Conservation (phyloP, 495 filamentous ascomycete species). For the Aspergillus ostianus region DNA sequence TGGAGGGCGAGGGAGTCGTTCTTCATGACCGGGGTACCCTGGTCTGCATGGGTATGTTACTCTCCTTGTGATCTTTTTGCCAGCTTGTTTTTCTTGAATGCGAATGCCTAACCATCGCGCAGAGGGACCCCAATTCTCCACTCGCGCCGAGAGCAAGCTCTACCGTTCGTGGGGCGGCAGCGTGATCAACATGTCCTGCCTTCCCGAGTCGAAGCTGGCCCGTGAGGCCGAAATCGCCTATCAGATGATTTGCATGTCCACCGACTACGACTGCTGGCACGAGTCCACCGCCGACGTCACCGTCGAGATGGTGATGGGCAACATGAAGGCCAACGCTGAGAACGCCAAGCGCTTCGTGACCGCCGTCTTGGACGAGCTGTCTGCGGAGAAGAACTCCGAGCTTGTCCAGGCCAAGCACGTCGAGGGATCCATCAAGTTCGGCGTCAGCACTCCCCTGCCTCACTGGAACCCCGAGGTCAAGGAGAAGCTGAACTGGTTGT, state of each 20-base stretch:
- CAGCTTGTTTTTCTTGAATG: too few species aligned
- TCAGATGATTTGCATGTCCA: conserved; percentile 98
- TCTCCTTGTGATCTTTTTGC: not conserved
- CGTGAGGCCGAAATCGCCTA: conserved; percentile 95
- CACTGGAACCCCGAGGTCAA: conserved; percentile 61
- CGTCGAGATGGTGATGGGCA: conserved; percentile 94
- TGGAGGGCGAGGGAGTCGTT: conserved; percentile 74
- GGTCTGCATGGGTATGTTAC: conserved; percentile 81
- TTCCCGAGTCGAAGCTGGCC: conserved; percentile 96
- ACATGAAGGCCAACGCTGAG: conserved; percentile 87
- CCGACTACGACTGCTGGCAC: conserved; percentile 99
- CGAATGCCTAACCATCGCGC: not conserved
- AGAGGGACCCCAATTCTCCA: conserved; percentile 96
- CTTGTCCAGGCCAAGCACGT: conserved; percentile 70
- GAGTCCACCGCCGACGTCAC: conserved; percentile 70
- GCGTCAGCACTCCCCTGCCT: conserved; percentile 62
- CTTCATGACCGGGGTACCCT: conserved; percentile 77
- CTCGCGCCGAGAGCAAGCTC: conserved; percentile 91
- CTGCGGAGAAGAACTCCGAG: conserved; percentile 69
- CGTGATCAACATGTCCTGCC: conserved; percentile 95
- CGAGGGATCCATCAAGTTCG: conserved; percentile 57
- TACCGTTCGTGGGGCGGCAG: conserved; percentile 90
- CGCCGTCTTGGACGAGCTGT: conserved; percentile 82
- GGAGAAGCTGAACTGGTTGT: conserved; percentile 74
- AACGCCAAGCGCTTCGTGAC: conserved; percentile 85